Conservation (phyloP, 768 basidiomycete species). For the Coprinopsis marcescibilis region DNA sequence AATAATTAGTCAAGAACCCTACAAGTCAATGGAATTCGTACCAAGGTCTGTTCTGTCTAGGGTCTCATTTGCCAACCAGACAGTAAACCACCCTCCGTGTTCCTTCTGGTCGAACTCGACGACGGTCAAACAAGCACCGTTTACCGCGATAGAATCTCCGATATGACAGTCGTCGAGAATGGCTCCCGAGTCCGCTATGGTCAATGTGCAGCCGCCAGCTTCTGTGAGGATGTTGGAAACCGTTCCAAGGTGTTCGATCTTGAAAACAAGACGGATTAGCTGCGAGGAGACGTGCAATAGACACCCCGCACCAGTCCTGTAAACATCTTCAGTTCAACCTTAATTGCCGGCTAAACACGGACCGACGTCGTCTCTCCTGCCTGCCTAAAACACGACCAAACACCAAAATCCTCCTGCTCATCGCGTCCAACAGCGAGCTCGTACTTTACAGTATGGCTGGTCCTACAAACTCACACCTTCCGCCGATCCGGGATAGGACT, state of each 20-base stretch:
- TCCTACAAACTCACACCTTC: conserved; percentile 8
- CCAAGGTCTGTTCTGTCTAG: conserved; percentile 87
- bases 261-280: conserved; percentile 8
- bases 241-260: conserved; percentile 89
- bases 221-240: conserved; percentile 62
- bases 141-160: conserved; percentile 92
- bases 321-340: conserved; percentile 46
- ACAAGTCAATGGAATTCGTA: conserved; percentile 20
- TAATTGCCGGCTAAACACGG: not conserved
- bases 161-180: conserved; percentile 86
- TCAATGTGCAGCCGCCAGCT: conserved; percentile 75
- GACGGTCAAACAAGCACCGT: conserved; percentile 87
- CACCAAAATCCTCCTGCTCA: not conserved
- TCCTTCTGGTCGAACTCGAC: conserved; percentile 66
- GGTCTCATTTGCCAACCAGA: conserved; percentile 96
- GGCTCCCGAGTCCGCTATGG: conserved; percentile 60
- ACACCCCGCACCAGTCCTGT: conserved; percentile 62
- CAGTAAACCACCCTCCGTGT: conserved; percentile 79
- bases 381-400: not conserved
- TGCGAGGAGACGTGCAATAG: conserved; percentile 2
- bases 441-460: not conserved
- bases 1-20: not conserved
- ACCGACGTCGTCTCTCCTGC: not conserved
- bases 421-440: conserved; percentile 1
- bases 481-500: conserved; percentile 23